phyloP scores from a whole-genome alignment of 805 yeast species.

The Saccharomyces mikatae region DNA sequence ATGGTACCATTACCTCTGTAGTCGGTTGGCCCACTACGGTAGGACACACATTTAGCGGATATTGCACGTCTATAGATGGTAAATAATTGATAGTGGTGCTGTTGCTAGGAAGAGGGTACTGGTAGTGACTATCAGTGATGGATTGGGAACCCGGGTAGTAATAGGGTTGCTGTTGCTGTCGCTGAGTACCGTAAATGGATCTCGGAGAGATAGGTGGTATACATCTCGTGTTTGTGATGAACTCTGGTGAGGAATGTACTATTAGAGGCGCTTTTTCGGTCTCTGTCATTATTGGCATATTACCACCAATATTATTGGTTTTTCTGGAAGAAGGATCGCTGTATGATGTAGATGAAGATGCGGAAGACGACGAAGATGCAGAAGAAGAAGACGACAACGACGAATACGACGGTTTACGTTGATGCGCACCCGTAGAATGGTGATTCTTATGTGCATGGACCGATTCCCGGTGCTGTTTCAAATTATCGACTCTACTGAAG shows the following conservation, averaged over 20 bases:
- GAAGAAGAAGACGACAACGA: not conserved
- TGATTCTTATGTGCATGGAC: constrained; percentile 43
- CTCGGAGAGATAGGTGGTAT: not conserved
- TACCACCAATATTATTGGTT: not conserved
- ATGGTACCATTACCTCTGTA: not conserved
- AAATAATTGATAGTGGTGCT: not conserved
- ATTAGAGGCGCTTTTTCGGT: not conserved
- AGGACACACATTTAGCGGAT: not conserved
- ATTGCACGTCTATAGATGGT: not conserved
- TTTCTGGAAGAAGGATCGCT: not conserved
- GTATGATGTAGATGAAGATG: not conserved
- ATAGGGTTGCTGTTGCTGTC: not conserved
- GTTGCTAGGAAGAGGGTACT: not conserved
- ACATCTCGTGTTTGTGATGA: not conserved
- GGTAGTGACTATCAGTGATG: not conserved
- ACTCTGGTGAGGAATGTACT: not conserved
- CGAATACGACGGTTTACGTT: not conserved
- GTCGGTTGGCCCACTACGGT: not conserved
- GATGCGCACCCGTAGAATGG: not conserved
- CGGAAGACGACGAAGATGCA: not conserved
- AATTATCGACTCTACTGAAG: constrained; percentile 77
- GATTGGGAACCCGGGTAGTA: not conserved
- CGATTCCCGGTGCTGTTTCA: constrained; percentile 86
- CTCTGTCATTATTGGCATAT: not conserved
- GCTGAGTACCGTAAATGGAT: not conserved